phyloP scores from a whole-genome alignment of 495 filamentous ascomycete genomes.

The Xylaria longipes region DNA sequence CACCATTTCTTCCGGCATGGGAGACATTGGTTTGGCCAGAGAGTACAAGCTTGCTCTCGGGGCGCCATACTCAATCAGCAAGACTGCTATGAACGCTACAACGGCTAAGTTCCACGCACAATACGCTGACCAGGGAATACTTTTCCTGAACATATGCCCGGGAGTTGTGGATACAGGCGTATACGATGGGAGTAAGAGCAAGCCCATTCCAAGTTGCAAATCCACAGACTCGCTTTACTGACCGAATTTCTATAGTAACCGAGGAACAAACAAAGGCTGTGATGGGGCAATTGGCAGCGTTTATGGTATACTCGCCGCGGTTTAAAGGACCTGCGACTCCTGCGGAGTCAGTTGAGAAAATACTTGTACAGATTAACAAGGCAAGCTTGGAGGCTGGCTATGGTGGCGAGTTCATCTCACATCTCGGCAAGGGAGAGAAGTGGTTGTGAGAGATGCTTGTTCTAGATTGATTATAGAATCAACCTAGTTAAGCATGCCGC shows the following conservation, averaged over 20 bases:
- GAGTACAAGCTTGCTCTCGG: slow-evolving; percentile 30
- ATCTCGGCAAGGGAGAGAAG: slow-evolving; percentile 55
- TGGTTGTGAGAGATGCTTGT: slow-evolving; percentile 36
- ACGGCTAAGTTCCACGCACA: slow-evolving; percentile 53
- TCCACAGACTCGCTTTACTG: not conserved
- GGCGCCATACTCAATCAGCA: slow-evolving; percentile 39
- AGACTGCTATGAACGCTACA: slow-evolving; percentile 49
- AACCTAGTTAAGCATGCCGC: not conserved
- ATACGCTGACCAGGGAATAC: slow-evolving; percentile 54
- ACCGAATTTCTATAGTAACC: slow-evolving; percentile 34
- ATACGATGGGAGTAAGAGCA: slow-evolving; percentile 2
- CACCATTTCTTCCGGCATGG: slow-evolving; percentile 55
- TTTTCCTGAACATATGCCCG: slow-evolving; percentile 48
- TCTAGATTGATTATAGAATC: not conserved
- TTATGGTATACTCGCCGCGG: slow-evolving; percentile 52
- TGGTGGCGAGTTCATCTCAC: slow-evolving; percentile 58
- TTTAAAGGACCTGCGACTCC: slow-evolving; percentile 52
- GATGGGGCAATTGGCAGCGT: slow-evolving; percentile 38
- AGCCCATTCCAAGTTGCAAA: not conserved
- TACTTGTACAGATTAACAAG: slow-evolving; percentile 47
- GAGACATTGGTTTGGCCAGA: slow-evolving; percentile 43
- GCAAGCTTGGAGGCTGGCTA: slow-evolving; percentile 53
- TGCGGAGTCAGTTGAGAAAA: slow-evolving; percentile 45
- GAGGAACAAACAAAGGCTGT: slow-evolving; percentile 45
- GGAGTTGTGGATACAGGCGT: slow-evolving; percentile 40